A percentile compares a stretch with the other conserved stretches of the same genome.
Evolutionary conservation across 306 rosid genomes (phyloP).

Genomic region (Vicia faba): DNA sequence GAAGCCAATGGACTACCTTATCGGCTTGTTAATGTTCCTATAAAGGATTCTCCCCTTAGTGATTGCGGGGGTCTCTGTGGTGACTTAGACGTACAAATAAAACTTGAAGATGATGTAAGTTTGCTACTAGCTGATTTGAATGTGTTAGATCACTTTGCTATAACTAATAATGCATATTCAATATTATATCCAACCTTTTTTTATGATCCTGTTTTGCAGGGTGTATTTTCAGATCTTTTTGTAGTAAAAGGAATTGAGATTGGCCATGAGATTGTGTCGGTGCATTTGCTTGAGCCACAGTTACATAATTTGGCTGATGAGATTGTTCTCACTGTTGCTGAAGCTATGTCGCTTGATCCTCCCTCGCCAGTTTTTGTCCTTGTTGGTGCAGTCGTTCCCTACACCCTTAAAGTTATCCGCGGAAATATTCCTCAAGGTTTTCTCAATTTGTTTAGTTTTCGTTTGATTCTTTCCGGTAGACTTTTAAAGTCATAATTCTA

Average conservation of each 20-base stretch:
- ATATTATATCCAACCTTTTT: constrained; percentile 32
- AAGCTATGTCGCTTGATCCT: constrained; percentile 92
- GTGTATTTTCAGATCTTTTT: constrained; percentile 86
- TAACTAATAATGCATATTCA: constrained; percentile 28
- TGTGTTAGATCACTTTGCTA: constrained; percentile 28
- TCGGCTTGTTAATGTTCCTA: constrained; percentile 86
- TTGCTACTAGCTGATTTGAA: constrained; percentile 43
- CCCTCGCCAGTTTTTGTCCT: constrained; percentile 92
- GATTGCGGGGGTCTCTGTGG: constrained; percentile 95
- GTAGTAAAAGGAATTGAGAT: constrained; percentile 85
- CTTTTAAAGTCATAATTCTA: constrained; percentile 22
- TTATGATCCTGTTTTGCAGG: constrained; percentile 61
- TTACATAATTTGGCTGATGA: constrained; percentile 64
- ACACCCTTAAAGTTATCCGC: constrained; percentile 75
- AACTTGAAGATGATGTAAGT: constrained; percentile 88
- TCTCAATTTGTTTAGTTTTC: constrained; percentile 31
- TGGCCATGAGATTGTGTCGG: constrained; percentile 86
- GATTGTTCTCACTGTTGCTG: constrained; percentile 90
- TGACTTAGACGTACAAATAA: constrained; percentile 79
- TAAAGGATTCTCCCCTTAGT: constrained; percentile 89
- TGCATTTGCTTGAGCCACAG: constrained; percentile 76
- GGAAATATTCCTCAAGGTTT: constrained; percentile 84
- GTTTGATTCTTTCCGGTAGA: constrained; percentile 25
- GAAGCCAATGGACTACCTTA: constrained; percentile 54
- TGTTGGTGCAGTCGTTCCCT: constrained; percentile 70